These are phyloP conservation scores for Thuja plicata DNA, from an alignment of 83 land plant genomes.

Conservation along the genomic window DNA sequence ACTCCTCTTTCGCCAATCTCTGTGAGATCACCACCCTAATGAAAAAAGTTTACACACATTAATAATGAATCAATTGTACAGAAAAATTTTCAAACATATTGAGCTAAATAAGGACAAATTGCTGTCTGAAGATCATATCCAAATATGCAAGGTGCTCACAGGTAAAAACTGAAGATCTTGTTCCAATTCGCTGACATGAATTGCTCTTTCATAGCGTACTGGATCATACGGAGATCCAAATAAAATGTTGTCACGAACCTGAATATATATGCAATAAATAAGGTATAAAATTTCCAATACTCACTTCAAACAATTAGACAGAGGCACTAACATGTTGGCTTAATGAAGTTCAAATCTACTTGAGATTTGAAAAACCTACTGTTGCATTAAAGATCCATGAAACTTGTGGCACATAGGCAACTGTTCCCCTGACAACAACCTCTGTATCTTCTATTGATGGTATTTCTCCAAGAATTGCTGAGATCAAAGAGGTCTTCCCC, in stretches of 20 bases:
- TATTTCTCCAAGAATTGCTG: slow-evolving; percentile 97
- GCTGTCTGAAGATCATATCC: background rate
- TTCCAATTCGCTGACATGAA: slow-evolving; percentile 68
- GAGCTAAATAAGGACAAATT: background rate
- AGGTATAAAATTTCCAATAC: background rate
- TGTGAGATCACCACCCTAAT: slow-evolving; percentile 90
- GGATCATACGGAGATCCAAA: slow-evolving; percentile 81
- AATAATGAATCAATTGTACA: no score
- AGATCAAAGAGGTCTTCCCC: slow-evolving; percentile 93
- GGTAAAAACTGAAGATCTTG: slow-evolving; percentile 89
- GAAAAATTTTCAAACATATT: background rate
- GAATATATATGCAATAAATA: slow-evolving; percentile 6
- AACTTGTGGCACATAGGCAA: slow-evolving; percentile 96
- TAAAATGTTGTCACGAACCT: slow-evolving; percentile 95
- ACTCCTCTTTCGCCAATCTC: slow-evolving; percentile 99
- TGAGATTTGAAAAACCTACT: slow-evolving; percentile 44
- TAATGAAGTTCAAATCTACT: background rate
- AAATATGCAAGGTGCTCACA: slow-evolving; percentile 34
- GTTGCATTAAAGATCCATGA: slow-evolving; percentile 99
- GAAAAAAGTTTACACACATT: background rate
- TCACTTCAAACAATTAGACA: background rate
- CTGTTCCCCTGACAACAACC: slow-evolving; percentile 71
- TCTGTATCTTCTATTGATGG: slow-evolving; percentile 47
- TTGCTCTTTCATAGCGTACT: slow-evolving; percentile 59
- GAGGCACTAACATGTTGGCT: background rate